Base-by-base conservation (phyloP, 306 rosid species). In the Sesbania bispinosa region DNA sequence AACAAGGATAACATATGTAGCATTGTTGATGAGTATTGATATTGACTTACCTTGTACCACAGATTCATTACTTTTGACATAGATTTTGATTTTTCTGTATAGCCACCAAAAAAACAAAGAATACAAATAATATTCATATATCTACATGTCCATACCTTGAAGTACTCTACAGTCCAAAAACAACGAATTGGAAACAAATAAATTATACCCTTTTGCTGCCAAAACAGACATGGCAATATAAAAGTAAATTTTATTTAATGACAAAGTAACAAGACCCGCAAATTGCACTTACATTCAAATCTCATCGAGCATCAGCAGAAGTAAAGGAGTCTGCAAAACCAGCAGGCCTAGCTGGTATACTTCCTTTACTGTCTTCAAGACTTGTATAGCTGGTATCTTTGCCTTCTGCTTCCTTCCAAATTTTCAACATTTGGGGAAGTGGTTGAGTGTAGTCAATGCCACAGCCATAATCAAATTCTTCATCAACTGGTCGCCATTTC, bases 241-340 rank as follows among this genome's bases (percentile, higher is more conserved):
- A 65, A 58, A 58, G 27, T 19, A 41, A 46, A 47, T 20, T 66
- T 47, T 11, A 66, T 54, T 57, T 4, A 18, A 53, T 54, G 50
- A 42, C 18, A 55, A 43, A 42, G 10, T 47, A 71, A 10, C 36
- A 15, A 76, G 39, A 38, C 29, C 60, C 1, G 6, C 7, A 54
- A 68, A 64, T 63, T 27, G 45, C 45, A 68, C 13, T 48, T 61
- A 26, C 53, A 63, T 72, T 46, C 69, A 45, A 30, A 79, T 91
- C n/a, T n/a, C 85, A 91, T 74, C 93, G 68, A 51, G 83, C 97
- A 78, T 87, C 92, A 5, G 66, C 13, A 20, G 96, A 88, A 66
- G 88, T 83, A 57, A 91, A 84, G 19, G 90, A 91, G 6, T 88
- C 85, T 35, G 96, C 90, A 62, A 91, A 91, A 27, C 95, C 89